Evolutionary conservation across 768 basidiomycete species (phyloP).

Genomic region (Lactifluus volemus): DNA sequence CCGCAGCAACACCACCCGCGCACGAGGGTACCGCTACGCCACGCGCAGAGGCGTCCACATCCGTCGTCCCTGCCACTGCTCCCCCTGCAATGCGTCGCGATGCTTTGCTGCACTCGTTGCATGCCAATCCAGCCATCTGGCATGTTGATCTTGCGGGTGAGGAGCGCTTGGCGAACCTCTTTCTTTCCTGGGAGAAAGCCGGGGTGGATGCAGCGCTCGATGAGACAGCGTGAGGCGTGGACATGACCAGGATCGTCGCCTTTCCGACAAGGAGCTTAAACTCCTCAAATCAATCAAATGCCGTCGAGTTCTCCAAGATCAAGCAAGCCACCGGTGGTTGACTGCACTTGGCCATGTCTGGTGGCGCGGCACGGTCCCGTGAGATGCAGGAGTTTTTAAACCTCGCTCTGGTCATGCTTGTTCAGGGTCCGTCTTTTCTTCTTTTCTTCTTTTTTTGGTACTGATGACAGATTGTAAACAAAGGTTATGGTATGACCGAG

Average conservation of each 20-base stretch:
- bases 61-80: neutral
- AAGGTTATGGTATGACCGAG: conserved; percentile 98
- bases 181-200: conserved; percentile 48
- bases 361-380: conserved; percentile 76
- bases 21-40: conserved; percentile 53
- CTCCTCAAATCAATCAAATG: no score
- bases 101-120: conserved; percentile 55
- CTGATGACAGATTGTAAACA: neutral
- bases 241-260: no score
- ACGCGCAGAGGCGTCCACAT: conserved; percentile 51
- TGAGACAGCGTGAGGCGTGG: conserved; percentile 37
- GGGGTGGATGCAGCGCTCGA: conserved; percentile 49
- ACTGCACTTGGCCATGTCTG: conserved; percentile 69
- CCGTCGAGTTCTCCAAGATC: no score
- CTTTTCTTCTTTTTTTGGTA: neutral
- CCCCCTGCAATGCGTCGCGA: conserved; percentile 11
- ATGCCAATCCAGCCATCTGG: conserved; percentile 66
- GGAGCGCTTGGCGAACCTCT: conserved; percentile 43
- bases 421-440: conserved; percentile 66
- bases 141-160: conserved; percentile 68
- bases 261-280: no score
- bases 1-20: conserved; percentile 27
- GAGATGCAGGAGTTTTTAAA: conserved; percentile 91
- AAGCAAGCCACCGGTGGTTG: conserved; percentile 81
- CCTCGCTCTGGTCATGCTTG: conserved; percentile 66